Conservation (phyloP, 768 basidiomycete genomes). For the Ramaria sp. region DNA sequence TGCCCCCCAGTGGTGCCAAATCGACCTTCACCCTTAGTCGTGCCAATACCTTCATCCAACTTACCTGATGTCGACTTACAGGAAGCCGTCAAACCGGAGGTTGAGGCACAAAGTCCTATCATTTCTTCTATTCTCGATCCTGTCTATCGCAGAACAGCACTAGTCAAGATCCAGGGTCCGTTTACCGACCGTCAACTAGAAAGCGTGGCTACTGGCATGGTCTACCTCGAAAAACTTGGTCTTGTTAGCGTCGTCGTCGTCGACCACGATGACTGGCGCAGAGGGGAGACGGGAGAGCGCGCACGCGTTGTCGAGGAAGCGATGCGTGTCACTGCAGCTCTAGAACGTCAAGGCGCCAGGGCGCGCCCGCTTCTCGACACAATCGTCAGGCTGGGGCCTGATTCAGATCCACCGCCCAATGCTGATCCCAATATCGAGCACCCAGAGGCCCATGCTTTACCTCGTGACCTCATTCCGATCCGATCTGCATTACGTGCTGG, state of each 20-base stretch:
- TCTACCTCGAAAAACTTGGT: slow-evolving; percentile 92
- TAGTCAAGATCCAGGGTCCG: slow-evolving; percentile 95
- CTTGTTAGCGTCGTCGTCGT: slow-evolving; percentile 92
- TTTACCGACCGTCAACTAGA: slow-evolving; percentile 90
- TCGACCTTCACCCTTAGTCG: slow-evolving; percentile 14
- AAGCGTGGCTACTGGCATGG: slow-evolving; percentile 86
- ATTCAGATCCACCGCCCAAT: slow-evolving; percentile 25
- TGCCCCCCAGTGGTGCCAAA: slow-evolving; percentile 22
- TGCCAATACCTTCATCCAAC: not conserved
- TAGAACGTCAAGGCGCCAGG: slow-evolving; percentile 77
- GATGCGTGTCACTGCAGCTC: slow-evolving; percentile 69
- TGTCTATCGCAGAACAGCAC: slow-evolving; percentile 72
- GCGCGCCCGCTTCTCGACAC: slow-evolving; percentile 86
- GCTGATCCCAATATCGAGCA: slow-evolving; percentile 25
- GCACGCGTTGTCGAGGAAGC: slow-evolving; percentile 62
- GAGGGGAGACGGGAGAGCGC: slow-evolving; percentile 63
- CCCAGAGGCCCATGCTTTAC: slow-evolving; percentile 72
- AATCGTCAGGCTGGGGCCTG: slow-evolving; percentile 70
- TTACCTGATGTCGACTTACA: not conserved
- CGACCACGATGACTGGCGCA: slow-evolving; percentile 68
- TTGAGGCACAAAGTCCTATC: slow-evolving; percentile 38
- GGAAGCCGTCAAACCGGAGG: slow-evolving; percentile 10
- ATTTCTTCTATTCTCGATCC: slow-evolving; percentile 77
- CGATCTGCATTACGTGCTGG: slow-evolving; percentile 84
- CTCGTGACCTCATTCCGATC: slow-evolving; percentile 72